These are phyloP conservation scores for Chytridium lagenaria DNA, from an alignment of 371 early-diverging fungal species.

Conservation along the genomic window DNA sequence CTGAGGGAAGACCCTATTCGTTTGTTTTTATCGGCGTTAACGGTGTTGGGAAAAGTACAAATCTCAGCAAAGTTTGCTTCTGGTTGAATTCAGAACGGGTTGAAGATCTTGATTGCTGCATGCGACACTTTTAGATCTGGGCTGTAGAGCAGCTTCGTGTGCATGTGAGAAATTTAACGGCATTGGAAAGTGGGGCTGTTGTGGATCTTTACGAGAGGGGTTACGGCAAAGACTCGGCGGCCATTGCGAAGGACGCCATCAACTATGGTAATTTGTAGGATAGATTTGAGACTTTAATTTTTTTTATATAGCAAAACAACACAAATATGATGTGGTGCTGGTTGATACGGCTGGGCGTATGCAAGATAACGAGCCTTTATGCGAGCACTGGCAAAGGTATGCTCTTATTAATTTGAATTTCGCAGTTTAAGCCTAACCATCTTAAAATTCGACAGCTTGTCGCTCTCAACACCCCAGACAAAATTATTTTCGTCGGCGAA, in stretches of 20 bases:
- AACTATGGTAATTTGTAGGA: slow-evolving; percentile 74
- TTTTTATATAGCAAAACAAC: slow-evolving; percentile 41
- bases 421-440: too few species aligned
- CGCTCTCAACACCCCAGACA: slow-evolving; percentile 94
- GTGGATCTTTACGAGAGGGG: slow-evolving; percentile 98
- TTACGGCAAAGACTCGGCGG: slow-evolving; percentile 98
- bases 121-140: slow-evolving; percentile 99
- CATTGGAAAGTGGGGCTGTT: slow-evolving; percentile 72
- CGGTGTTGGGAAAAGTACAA: slow-evolving; percentile 98
- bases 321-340: slow-evolving; percentile 95
- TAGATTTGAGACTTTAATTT: too few species aligned
- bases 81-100: slow-evolving; percentile 96
- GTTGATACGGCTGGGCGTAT: slow-evolving; percentile 99
- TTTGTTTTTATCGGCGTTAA: slow-evolving; percentile 99
- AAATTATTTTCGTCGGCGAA: slow-evolving; percentile 99
- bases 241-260: slow-evolving; percentile 98
- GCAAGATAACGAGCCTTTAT: slow-evolving; percentile 99
- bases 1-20: slow-evolving; percentile 79
- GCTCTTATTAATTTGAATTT: too few species aligned
- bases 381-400: slow-evolving; percentile 91
- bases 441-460: too few species aligned
- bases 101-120: slow-evolving; percentile 95
- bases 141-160: slow-evolving; percentile 77
- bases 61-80: slow-evolving; percentile 96
- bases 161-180: slow-evolving; percentile 29